Evolutionary conservation across 139 green algal genomes (phyloP).

Genomic region (Ulvella scutata): DNA sequence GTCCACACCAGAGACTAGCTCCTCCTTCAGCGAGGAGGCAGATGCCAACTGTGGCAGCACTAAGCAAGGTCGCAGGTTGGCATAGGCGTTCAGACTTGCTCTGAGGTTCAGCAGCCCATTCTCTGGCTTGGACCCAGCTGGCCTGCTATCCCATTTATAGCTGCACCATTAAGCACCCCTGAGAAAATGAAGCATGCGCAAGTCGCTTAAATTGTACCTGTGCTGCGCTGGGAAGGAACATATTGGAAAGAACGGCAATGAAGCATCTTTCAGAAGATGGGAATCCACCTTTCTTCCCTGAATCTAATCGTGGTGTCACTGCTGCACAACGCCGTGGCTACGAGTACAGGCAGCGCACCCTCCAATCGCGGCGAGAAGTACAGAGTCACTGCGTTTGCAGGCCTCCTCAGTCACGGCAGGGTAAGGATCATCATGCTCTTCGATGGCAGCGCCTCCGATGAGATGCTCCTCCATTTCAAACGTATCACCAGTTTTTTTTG

Average conservation of each 20-base stretch:
- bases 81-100: conserved; percentile 80
- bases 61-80: conserved; percentile 91
- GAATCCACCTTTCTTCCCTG: no score
- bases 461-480: conserved; percentile 74
- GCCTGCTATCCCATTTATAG: conserved; percentile 96
- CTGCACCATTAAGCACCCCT: no score
- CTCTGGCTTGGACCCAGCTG: conserved; percentile 69
- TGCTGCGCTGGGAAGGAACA: no score
- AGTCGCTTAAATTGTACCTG: no score
- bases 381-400: conserved; percentile 74
- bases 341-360: no score
- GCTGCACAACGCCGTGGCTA: no score
- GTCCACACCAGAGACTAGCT: conserved; percentile 91
- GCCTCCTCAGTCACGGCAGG: conserved; percentile 66
- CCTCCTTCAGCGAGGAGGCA: conserved; percentile 81
- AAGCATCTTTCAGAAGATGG: no score
- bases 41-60: conserved; percentile 82
- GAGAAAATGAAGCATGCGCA: no score
- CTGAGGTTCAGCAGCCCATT: conserved; percentile 80
- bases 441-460: conserved; percentile 89
- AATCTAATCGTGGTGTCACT: no score
- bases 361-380: conserved; percentile 85
- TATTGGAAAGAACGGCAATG: no score
- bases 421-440: conserved; percentile 70
- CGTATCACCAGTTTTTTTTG: conserved; percentile 33